Percentiles rank a stretch among this genome's conserved stretches.
phyloP scores from a whole-genome alignment of 1,284 basidiomycete species.

The Singerocomus rubriflavus region DNA sequence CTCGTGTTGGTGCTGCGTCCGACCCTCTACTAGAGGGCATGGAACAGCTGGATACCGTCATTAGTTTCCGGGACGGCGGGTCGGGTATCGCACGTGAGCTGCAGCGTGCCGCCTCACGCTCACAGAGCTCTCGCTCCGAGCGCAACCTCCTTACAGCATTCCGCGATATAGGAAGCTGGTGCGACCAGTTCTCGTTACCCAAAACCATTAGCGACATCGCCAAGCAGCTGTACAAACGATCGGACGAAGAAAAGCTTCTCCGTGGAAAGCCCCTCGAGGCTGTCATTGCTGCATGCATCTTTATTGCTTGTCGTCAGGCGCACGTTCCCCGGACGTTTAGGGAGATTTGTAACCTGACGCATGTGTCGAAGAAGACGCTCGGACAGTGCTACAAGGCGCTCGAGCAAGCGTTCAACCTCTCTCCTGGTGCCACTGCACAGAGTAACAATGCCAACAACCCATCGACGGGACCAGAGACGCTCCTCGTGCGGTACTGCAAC shows the following conservation, averaged over 20 bases:
- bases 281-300: constrained; percentile 96
- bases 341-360: constrained; percentile 92
- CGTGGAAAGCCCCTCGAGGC: constrained; percentile 91
- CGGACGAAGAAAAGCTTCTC: constrained; percentile 91
- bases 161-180: constrained; percentile 89
- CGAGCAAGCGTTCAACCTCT: constrained; percentile 88
- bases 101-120: constrained; percentile 85
- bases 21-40: constrained; percentile 93
- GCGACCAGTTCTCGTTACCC: constrained; percentile 92
- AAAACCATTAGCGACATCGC: constrained; percentile 95
- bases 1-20: constrained; percentile 96
- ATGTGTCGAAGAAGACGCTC: constrained; percentile 93
- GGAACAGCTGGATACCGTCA: constrained; percentile 91
- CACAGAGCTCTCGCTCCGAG: constrained; percentile 73
- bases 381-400: constrained; percentile 95
- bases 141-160: constrained; percentile 86
- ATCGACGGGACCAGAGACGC: constrained; percentile 73
- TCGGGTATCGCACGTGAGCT: constrained; percentile 90
- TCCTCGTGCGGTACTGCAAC: constrained; percentile 93
- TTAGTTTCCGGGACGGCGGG: constrained; percentile 93
- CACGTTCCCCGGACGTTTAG: constrained; percentile 93
- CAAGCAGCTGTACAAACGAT: constrained; percentile 96
- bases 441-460: constrained; percentile 38
- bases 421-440: constrained; percentile 62
- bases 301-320: constrained; percentile 94